These are phyloP conservation scores for Tribonema minus DNA, from an alignment of 108 stramenopile species.

Conservation along the genomic window DNA sequence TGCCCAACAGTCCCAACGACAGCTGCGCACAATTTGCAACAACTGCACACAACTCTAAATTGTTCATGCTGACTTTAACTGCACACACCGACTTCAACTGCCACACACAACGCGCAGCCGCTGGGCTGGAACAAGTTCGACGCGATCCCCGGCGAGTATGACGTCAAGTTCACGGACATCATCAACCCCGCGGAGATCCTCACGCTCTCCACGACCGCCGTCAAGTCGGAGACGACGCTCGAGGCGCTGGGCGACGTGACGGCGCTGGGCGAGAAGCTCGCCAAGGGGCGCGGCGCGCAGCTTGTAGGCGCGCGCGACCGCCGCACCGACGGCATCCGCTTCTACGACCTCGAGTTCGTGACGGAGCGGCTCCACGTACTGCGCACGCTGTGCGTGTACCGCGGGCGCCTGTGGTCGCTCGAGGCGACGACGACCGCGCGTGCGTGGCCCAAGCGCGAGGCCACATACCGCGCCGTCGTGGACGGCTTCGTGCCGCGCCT, in stretches of 20 bases:
- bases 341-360: conserved; percentile 41
- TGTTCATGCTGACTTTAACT: neutral
- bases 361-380: conserved; percentile 11
- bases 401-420: conserved; percentile 28
- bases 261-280: conserved; percentile 25
- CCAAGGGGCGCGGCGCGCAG: conserved; percentile 5
- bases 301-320: neutral
- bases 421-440: conserved; percentile 16
- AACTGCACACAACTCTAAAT: too few species aligned
- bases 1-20: too few species aligned
- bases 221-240: conserved; percentile 41
- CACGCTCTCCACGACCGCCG: conserved; percentile 29
- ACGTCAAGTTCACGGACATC: conserved; percentile 40
- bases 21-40: too few species aligned
- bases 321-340: conserved; percentile 28
- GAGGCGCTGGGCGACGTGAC: conserved; percentile 2
- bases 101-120: conserved; percentile 9
- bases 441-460: conserved; percentile 21
- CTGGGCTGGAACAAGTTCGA: conserved; percentile 40
- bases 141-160: conserved; percentile 17
- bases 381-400: conserved; percentile 28
- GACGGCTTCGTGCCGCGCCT: conserved; percentile 36
- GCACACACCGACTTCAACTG: neutral
- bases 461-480: conserved; percentile 6
- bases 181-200: conserved; percentile 23